These are phyloP conservation scores for Nannizzia gypsea DNA, from an alignment of 2,329 filamentous ascomycete species.

Conservation along the genomic window DNA sequence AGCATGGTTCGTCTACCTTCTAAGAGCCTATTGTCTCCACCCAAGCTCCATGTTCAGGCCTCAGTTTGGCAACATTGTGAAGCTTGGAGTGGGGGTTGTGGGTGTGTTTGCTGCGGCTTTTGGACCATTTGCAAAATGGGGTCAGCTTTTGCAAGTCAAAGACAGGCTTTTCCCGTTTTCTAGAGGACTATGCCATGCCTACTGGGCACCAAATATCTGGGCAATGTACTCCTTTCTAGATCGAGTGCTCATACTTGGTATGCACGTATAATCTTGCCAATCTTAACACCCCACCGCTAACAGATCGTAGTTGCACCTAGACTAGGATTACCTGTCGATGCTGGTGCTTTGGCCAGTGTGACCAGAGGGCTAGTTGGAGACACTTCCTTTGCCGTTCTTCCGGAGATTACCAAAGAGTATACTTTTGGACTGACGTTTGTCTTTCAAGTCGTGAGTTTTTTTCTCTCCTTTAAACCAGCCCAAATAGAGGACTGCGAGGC, in stretches of 20 bases:
- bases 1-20: constrained; percentile 86
- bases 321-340: constrained; percentile 60
- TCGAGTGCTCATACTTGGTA: constrained; percentile 68
- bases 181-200: constrained; percentile 86
- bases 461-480: neutral
- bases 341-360: constrained; percentile 69
- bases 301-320: constrained; percentile 58
- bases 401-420: constrained; percentile 64
- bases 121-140: constrained; percentile 72
- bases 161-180: constrained; percentile 87
- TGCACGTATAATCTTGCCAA: constrained; percentile 23
- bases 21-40: constrained; percentile 80
- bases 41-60: constrained; percentile 64
- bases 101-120: constrained; percentile 69
- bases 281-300: neutral
- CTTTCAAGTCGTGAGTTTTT: constrained; percentile 54
- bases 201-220: constrained; percentile 98
- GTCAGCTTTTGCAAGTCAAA: constrained; percentile 72
- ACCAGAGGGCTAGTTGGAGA: constrained; percentile 89
- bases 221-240: constrained; percentile 91
- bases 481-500: constrained; percentile 9
- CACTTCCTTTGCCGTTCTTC: constrained; percentile 84
- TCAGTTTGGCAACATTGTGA: constrained; percentile 65
- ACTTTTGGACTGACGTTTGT: constrained; percentile 75
- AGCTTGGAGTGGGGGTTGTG: constrained; percentile 63